A percentile compares a stretch with the other conserved stretches of the same genome.
Evolutionary conservation across 176 grass and related monocot species (phyloP).

Genomic region (Thinopyrum elongatum): DNA sequence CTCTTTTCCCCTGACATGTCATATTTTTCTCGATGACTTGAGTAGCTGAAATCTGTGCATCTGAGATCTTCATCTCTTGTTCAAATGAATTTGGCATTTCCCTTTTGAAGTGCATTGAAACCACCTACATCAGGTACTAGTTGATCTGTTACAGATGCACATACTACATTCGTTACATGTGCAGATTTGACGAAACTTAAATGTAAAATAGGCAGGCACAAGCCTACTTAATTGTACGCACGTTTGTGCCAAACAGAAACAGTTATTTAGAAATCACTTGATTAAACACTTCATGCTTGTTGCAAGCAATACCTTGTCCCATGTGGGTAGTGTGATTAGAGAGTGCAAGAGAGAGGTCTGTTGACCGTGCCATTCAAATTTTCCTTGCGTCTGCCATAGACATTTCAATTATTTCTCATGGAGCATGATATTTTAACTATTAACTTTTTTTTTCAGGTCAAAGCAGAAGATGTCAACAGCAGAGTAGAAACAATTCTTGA

Average conservation of each 20-base stretch:
- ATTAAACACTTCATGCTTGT: slow-evolving; percentile 8
- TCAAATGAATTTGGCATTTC: slow-evolving; percentile 15
- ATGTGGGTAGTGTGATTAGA: background rate
- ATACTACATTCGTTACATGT: background rate
- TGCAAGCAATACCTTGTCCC: background rate
- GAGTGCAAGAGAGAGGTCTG: background rate
- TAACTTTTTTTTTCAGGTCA: slow-evolving; percentile 52
- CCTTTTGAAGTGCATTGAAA: background rate
- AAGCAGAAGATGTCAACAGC: slow-evolving; percentile 85
- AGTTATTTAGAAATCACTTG: background rate
- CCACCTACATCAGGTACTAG: background rate
- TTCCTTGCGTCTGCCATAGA: background rate
- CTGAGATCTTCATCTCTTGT: background rate
- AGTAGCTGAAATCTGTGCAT: background rate
- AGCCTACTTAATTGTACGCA: background rate
- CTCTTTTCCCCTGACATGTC: background rate
- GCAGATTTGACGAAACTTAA: background rate
- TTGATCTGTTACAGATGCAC: slow-evolving; percentile 10
- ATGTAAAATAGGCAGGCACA: background rate
- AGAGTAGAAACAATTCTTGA: slow-evolving; percentile 81
- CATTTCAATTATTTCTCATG: background rate
- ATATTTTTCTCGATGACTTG: background rate
- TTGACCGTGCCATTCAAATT: background rate
- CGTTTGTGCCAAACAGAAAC: slow-evolving; percentile 9
- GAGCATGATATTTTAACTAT: background rate